Conservation (phyloP, 352 stramenopile genomes). For the Phytophthora gonapodyides region DNA sequence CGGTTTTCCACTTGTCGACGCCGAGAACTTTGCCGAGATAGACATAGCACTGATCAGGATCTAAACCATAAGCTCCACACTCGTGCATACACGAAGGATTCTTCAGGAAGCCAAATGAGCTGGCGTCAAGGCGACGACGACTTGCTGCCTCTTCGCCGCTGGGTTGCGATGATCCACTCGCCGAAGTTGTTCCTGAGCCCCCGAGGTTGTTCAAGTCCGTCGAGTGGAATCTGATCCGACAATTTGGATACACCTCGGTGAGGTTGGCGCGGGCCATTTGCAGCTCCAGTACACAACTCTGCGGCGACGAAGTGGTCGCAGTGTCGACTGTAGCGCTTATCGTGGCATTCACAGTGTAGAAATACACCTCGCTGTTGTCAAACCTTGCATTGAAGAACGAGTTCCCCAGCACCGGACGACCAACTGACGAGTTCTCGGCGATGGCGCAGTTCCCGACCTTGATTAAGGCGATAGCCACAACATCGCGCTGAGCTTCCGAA, state of each 20-base stretch:
- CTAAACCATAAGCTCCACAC: not conserved
- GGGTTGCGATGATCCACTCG: not conserved
- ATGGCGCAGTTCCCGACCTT: not conserved
- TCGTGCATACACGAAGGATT: not conserved
- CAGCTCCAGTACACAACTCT: not conserved
- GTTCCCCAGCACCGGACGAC: not conserved
- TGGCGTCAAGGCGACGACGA: not conserved
- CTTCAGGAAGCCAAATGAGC: not conserved
- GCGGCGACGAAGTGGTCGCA: not conserved
- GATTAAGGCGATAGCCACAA: not conserved
- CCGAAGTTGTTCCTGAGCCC: not conserved
- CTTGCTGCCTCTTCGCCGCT: not conserved
- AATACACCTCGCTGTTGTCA: not conserved
- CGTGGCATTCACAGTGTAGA: conserved; percentile 1
- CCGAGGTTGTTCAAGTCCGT: conserved; percentile 2
- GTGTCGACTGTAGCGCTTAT: too few species aligned
- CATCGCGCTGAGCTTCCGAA: not conserved
- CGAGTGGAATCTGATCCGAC: conserved; percentile 5
- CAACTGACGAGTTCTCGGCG: not conserved
- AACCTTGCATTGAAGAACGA: conserved; percentile 1
- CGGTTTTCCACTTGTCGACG: not conserved
- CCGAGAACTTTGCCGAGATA: too few species aligned
- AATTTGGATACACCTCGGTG: conserved; percentile 5
- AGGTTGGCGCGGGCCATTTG: not conserved
- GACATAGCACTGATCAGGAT: not conserved